Evolutionary conservation across 2,329 filamentous ascomycete species (phyloP).

Genomic region (Stachybotrys chartarum): DNA sequence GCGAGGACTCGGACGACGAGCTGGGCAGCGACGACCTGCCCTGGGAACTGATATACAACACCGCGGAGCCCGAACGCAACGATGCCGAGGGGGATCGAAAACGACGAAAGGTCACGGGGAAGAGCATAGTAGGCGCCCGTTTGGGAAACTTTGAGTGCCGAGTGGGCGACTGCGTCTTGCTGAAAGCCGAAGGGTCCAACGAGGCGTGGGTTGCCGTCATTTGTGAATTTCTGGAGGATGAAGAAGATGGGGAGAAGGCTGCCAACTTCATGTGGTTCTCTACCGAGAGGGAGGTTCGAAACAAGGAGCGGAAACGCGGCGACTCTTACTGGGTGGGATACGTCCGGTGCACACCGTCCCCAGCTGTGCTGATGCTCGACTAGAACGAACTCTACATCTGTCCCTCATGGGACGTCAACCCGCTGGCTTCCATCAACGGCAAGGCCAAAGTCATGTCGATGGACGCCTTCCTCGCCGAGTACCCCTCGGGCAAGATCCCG

Average conservation of each 20-base stretch:
- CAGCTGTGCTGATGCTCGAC: not conserved
- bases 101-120: conserved; percentile 23
- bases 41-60: conserved; percentile 73
- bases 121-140: conserved; percentile 68
- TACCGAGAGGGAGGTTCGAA: conserved; percentile 80
- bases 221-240: conserved; percentile 69
- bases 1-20: conserved; percentile 86
- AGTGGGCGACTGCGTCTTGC: conserved; percentile 74
- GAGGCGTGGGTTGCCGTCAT: conserved; percentile 92
- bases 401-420: conserved; percentile 78
- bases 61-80: conserved; percentile 20
- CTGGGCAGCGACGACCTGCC: conserved; percentile 63
- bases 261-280: conserved; percentile 96
- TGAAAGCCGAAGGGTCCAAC: conserved; percentile 80
- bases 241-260: conserved; percentile 59
- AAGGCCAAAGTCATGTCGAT: conserved; percentile 75
- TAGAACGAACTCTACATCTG: conserved; percentile 91
- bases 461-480: conserved; percentile 57
- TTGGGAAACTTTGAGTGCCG: conserved; percentile 76
- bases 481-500: conserved; percentile 69
- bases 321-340: conserved; percentile 62
- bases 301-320: conserved; percentile 70
- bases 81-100: conserved; percentile 23
- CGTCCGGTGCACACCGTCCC: conserved; percentile 7
- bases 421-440: conserved; percentile 82